phyloP scores from a whole-genome alignment of 2,329 filamentous ascomycete genomes.

The Cryoendolithus antarcticus region DNA sequence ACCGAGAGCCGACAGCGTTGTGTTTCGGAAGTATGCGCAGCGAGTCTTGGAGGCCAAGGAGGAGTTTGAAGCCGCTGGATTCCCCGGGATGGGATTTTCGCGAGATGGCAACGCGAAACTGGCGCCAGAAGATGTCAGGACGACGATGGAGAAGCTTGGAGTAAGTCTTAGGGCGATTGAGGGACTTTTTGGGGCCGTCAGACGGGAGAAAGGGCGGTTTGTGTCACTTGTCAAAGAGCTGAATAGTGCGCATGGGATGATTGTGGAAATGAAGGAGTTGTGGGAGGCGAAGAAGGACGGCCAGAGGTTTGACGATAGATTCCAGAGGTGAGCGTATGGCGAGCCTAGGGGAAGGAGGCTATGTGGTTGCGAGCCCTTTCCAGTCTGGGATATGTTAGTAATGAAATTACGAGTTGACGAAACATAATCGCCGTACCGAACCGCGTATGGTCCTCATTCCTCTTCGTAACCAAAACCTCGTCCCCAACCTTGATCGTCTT shows the following conservation, averaged over 20 bases:
- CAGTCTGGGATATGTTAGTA: conserved; percentile 11
- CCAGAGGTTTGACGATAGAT: background rate
- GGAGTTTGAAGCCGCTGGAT: too few relatives aligned
- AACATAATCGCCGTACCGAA: conserved; percentile 28
- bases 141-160: conserved; percentile 8
- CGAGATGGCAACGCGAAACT: background rate
- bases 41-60: too few relatives aligned
- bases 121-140: conserved; percentile 5
- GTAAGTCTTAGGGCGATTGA: conserved; percentile 10
- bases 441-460: conserved; percentile 27
- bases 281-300: conserved; percentile 5
- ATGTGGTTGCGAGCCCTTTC: conserved; percentile 11
- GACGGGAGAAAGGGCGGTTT: conserved; percentile 8
- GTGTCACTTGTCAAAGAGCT: conserved; percentile 10
- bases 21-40: background rate
- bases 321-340: background rate
- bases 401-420: background rate
- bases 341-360: background rate
- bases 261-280: conserved; percentile 8
- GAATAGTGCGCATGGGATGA: conserved; percentile 7
- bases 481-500: conserved; percentile 29
- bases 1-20: conserved; percentile 1
- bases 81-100: background rate
- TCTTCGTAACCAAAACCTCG: conserved; percentile 27
- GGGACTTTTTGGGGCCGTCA: conserved; percentile 8